Base-by-base conservation (phyloP, 768 basidiomycete species). In the Inosperma sp. region DNA sequence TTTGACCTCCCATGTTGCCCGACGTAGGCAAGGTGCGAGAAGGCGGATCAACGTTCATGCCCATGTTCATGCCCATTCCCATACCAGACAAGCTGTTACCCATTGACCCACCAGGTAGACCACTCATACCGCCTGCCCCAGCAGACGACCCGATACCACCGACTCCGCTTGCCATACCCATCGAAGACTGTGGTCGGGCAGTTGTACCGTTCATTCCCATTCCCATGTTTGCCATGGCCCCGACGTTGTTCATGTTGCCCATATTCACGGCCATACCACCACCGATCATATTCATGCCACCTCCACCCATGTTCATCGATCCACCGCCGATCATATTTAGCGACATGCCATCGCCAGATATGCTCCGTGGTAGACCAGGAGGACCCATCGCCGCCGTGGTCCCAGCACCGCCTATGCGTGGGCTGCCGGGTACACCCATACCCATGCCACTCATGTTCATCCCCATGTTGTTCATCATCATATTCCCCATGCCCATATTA, bases 31-130 rank as follows among this genome's bases (percentile, higher is more conserved):
- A 31, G 23, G 41, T 4, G 30, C 58, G 56, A 13, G 56, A 27
- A 16, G 61, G 58, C 5, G 57, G 34, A 53, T 61, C 63, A 37
- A 62, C 50, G 30, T 59, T 59, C 54, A 65, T 59, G 34, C 56
- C 59, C 49, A 62, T 61, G 29, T 56, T 59, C 54, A 65, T 58
- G 35, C 55, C 58, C 49, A 62, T 62, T 21, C 59, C 39, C 31
- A 52, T 48, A 17, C 46, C 48, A 4, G 46, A 26, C 40, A 48
- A 33, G 16, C 34, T 41, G 9, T 30, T 36, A 19, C 45, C 51
- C 14, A 47, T n/a, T n/a, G n/a, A 47, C 43, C 53, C 54, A 9
- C 57, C 53, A 33, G 48, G 33, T 47, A 56, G 53, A 19, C 48
- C 50, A 52, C 47, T 46, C 21, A 53, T 56, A 30, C 48, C 55